phyloP scores from a whole-genome alignment of 306 rosid species.

The Cucumis sativus region DNA sequence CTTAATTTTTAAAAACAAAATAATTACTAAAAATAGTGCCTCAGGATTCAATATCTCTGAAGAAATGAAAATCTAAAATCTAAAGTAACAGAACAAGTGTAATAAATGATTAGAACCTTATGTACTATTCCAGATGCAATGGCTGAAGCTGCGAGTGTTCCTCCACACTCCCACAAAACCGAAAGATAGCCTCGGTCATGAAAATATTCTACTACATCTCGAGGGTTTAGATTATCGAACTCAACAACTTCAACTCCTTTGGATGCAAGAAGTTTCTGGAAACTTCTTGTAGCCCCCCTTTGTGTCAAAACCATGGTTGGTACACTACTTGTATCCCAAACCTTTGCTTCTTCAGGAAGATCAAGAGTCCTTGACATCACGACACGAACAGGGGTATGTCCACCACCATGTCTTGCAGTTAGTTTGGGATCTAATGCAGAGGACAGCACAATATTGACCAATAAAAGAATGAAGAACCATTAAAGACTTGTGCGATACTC shows the following conservation, averaged over 20 bases:
- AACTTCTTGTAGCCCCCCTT: slow-evolving; percentile 76
- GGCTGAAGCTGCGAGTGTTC: slow-evolving; percentile 87
- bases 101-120: slow-evolving; percentile 35
- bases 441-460: neutral
- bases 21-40: too few relatives aligned
- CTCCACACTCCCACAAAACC: slow-evolving; percentile 92
- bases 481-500: neutral
- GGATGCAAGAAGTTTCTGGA: slow-evolving; percentile 87
- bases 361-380: slow-evolving; percentile 66
- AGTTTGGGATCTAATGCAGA: slow-evolving; percentile 58
- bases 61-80: too few relatives aligned
- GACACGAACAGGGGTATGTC: slow-evolving; percentile 68
- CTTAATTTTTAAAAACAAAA: too few relatives aligned
- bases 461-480: neutral
- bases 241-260: slow-evolving; percentile 97
- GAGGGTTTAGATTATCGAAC: slow-evolving; percentile 67
- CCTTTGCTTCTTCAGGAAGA: slow-evolving; percentile 77
- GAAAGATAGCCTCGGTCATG: slow-evolving; percentile 87
- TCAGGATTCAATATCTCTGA: neutral
- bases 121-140: slow-evolving; percentile 80
- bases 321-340: slow-evolving; percentile 66
- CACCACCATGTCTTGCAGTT: slow-evolving; percentile 91
- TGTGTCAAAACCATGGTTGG: slow-evolving; percentile 85
- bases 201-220: slow-evolving; percentile 83
- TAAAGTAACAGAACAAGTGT: neutral